Base-by-base conservation (phyloP, 2,329 filamentous ascomycete species). In the Gaeumannomyces tritici region DNA sequence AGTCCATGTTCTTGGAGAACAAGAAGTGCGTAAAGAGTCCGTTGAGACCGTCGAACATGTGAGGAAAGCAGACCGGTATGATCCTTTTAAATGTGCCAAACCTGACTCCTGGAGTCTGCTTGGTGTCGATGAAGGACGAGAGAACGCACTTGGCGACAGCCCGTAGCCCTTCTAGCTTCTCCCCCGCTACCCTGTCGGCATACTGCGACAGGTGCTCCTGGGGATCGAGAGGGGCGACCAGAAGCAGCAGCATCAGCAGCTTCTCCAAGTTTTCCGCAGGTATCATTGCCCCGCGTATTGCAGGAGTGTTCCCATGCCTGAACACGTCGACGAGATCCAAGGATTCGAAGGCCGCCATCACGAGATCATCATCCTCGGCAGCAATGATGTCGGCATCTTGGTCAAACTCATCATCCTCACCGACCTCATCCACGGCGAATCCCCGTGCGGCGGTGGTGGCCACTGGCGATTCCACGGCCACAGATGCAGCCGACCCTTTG, bases 21-120 rank as follows among this genome's bases (percentile, higher is more conserved):
- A 91, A 79, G 67, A 92, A 91, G 70, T 88, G 86, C 66, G 90
- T 88, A 70, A 91, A 91, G 1, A 92, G 75, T 1, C 85, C 80
- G 65, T 83, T 85, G 65, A 91, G 81, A 0, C 87, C 86, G 61
- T 82, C 77, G 69, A 92, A 90, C 0, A 92, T 73, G 67, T 84
- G 85, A 1, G 88, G 88, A 61, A 88, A 79, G 57, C 82, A 82
- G 35, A 79, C 75, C 12, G 84, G 81, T 62, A 89, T 76, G 35
- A 88, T 79, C 7, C 76, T 74, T 69, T 82, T 80, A 74, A 89
- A 90, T 54, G 82, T 82, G 58, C 76, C 74, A 67, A 84, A 88
- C 64, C 79, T 84, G 67, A 90, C 82, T 5, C 85, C 84, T 0
- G 86, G 85, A 7, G 80, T 80, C 60, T 81, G 82, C 68, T 90